Base-by-base conservation (phyloP, 208 protist species). In the Trypanosoma lewisi region DNA sequence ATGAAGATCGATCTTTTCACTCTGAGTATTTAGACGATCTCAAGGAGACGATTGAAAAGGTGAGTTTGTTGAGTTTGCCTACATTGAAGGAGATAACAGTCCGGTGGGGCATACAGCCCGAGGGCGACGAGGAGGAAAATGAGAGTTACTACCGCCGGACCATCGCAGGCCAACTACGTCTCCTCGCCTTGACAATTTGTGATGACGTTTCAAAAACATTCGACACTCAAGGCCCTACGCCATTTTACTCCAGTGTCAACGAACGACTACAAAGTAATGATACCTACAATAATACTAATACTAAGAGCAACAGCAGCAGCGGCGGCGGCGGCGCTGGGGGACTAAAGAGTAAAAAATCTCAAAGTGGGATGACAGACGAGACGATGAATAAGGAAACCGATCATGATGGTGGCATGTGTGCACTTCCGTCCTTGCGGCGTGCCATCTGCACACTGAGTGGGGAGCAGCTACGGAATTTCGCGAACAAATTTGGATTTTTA, bases 381-480 rank as follows among this genome's bases (percentile, higher is more conserved):
- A 41, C 14, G 23, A 2, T 14, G 19, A 34, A 59, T 1, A n/a
- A 9, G 16, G 52, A 51, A 2, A 52, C 51, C 27, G 62, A 59
- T 14, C 52, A 31, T 14, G 50, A 44, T n/a, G 51, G 57, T 23
- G 16, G 39, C 2, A 41, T 67, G 36, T 30, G 62, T 59, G 19
- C 23, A 1, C 69, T 85, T 16, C 69, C 68, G 21, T 73, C 68
- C 6, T 62, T 91, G 57, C 70, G 73, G 16, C 69, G 87, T 50
- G 76, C 77, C 45, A 67, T 91, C 31, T 73, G 60, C 28, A 69
- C 45, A 45, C 63, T 86, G 47, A 65, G 62, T 30, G 37, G 41
- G 2, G 75, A 84, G 17, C 70, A 69, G 12, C 57, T 85, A 23
- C 33, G 67, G 3, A 52, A 82, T 14, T 68, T 93, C 37, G 67